phyloP scores from a whole-genome alignment of 2,329 filamentous ascomycete species.

The Eurotiales sp. region DNA sequence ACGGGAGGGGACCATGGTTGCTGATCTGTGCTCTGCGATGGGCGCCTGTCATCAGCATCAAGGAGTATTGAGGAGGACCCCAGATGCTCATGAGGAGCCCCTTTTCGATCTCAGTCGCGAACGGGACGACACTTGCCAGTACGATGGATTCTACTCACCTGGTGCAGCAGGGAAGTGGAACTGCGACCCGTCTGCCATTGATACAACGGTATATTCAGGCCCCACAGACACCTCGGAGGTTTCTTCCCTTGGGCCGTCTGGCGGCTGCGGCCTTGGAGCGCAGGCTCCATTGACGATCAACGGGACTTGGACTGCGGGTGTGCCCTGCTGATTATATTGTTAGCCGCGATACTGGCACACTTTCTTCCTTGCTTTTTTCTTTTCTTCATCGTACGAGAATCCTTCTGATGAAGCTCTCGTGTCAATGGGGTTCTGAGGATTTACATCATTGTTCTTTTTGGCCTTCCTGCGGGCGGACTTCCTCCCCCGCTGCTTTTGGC shows the following conservation, averaged over 20 bases:
- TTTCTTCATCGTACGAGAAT: neutral
- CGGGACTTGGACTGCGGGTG: neutral
- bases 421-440: neutral
- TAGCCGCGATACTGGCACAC: neutral
- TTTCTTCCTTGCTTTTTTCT: too few species aligned
- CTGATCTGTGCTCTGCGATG: neutral
- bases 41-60: neutral
- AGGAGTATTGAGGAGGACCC: neutral
- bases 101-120: neutral
- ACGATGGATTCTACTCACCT: neutral
- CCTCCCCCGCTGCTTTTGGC: neutral
- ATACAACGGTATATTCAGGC: neutral
- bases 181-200: slow-evolving; percentile 3
- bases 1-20: neutral
- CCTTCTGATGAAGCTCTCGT: neutral
- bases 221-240: neutral
- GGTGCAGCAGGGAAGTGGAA: neutral
- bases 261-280: neutral
- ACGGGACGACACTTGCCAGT: neutral
- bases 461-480: neutral
- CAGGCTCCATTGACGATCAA: neutral
- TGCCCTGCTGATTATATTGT: neutral
- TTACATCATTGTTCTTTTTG: neutral
- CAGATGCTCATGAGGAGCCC: neutral
- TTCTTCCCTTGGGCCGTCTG: too few species aligned